Percentiles rank a stretch among this genome's conserved stretches.
Conservation (phyloP, 495 filamentous ascomycete genomes). For the Aspergillus conjunctus region DNA sequence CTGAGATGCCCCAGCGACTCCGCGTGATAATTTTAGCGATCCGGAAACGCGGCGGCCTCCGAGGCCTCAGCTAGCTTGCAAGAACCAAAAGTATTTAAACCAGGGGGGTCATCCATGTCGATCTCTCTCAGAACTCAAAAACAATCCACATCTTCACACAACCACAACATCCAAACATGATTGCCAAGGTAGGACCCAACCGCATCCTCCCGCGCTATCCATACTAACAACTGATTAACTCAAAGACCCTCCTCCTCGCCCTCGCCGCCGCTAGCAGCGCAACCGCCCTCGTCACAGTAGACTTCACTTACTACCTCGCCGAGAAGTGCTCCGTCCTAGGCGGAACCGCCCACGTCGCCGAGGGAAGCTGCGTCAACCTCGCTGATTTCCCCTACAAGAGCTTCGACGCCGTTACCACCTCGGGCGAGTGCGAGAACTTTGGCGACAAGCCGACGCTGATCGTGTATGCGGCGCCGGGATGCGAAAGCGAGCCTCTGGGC, state of each 20-base stretch:
- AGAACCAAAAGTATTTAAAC: no score
- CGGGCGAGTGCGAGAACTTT: not conserved
- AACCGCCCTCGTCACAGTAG: not conserved
- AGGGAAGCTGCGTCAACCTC: slow-evolving; percentile 4
- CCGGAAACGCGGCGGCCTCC: no score
- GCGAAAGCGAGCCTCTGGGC: not conserved
- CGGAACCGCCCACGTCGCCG: not conserved
- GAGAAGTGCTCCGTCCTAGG: not conserved
- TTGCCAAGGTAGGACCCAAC: no score
- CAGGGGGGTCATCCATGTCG: no score
- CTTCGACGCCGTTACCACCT: not conserved
- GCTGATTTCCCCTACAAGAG: not conserved
- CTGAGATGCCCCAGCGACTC: no score
- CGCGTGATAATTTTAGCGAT: no score
- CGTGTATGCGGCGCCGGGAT: not conserved
- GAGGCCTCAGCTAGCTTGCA: no score
- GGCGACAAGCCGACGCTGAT: not conserved
- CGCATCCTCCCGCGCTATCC: no score
- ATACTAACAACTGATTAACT: no score
- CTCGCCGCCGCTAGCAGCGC: not conserved
- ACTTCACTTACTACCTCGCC: not conserved
- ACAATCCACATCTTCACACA: no score
- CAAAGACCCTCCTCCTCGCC: slow-evolving; percentile 4
- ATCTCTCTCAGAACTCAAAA: no score
- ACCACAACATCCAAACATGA: no score